Percentiles rank a stretch among this genome's conserved stretches.
These are phyloP conservation scores for Malassezia brasiliensis DNA, from an alignment of 1,284 basidiomycete species.

Conservation along the genomic window DNA sequence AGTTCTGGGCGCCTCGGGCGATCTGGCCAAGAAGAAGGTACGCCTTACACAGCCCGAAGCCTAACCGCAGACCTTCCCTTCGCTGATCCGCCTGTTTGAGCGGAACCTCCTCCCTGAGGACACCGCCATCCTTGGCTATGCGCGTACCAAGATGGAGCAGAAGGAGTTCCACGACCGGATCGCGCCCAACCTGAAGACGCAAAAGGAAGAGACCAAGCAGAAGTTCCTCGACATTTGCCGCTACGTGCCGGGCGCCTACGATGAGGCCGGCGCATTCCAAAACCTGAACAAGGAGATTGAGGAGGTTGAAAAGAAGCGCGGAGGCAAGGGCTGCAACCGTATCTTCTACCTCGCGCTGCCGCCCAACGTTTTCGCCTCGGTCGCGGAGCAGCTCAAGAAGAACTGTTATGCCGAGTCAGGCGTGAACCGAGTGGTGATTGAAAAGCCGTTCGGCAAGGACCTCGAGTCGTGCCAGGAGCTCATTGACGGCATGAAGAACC, in stretches of 20 bases:
- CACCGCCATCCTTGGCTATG: conserved; percentile 48
- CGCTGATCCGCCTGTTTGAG: conserved; percentile 41
- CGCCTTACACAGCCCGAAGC: conserved; percentile 3
- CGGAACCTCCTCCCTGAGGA: conserved; percentile 35
- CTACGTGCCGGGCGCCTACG: conserved; percentile 45
- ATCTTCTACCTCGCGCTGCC: conserved; percentile 48
- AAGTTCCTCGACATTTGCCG: conserved; percentile 38
- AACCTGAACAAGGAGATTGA: conserved; percentile 37
- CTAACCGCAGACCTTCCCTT: conserved; percentile 37
- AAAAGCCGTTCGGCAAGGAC: conserved; percentile 47
- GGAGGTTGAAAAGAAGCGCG: conserved; percentile 26
- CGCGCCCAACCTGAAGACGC: conserved; percentile 28
- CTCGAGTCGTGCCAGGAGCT: conserved; percentile 43
- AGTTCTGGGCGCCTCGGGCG: conserved; percentile 94
- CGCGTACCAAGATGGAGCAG: conserved; percentile 47
- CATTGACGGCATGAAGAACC: conserved; percentile 42
- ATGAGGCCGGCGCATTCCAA: conserved; percentile 40
- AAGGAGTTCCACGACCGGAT: conserved; percentile 43
- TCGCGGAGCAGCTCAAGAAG: conserved; percentile 40
- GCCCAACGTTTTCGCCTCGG: conserved; percentile 44
- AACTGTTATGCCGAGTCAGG: conserved; percentile 41
- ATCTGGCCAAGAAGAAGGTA: conserved; percentile 98
- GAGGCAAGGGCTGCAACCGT: conserved; percentile 27
- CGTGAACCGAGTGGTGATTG: conserved; percentile 44
- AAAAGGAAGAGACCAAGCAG: conserved; percentile 27